Evolutionary conservation across 129 eudicot species (phyloP).

Genomic region (Calendula officinalis): DNA sequence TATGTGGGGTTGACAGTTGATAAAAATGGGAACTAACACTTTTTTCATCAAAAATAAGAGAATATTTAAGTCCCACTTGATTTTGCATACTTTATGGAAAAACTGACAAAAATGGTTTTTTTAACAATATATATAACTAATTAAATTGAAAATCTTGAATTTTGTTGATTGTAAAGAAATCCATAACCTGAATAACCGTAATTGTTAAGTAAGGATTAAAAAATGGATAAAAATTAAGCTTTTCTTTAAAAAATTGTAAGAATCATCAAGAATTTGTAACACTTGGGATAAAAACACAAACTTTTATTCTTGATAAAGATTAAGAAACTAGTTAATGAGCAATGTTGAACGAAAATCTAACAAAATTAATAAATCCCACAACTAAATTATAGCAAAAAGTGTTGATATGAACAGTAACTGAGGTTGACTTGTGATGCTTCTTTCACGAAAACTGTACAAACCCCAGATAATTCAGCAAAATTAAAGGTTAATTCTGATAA

Average conservation of each 20-base stretch:
- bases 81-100: constrained; percentile 18
- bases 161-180: not conserved
- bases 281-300: not conserved
- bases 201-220: not conserved
- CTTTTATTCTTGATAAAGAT: too few species aligned
- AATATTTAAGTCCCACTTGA: constrained; percentile 7
- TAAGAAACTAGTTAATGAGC: not conserved
- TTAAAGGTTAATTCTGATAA: not conserved
- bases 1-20: constrained; percentile 19
- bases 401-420: constrained; percentile 5
- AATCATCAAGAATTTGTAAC: not conserved
- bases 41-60: not conserved
- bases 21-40: constrained; percentile 19
- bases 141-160: constrained; percentile 6
- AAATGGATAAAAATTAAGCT: not conserved
- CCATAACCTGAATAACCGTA: not conserved
- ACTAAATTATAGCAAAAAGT: not conserved
- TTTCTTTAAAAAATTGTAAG: not conserved
- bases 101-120: not conserved
- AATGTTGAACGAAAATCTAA: not conserved
- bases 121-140: not conserved
- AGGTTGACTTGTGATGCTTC: constrained; percentile 4
- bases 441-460: not conserved
- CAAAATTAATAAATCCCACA: not conserved
- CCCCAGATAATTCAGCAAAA: constrained; percentile 7